Conservation (phyloP, 208 protist genomes). For the Trypanosoma conorhini region DNA sequence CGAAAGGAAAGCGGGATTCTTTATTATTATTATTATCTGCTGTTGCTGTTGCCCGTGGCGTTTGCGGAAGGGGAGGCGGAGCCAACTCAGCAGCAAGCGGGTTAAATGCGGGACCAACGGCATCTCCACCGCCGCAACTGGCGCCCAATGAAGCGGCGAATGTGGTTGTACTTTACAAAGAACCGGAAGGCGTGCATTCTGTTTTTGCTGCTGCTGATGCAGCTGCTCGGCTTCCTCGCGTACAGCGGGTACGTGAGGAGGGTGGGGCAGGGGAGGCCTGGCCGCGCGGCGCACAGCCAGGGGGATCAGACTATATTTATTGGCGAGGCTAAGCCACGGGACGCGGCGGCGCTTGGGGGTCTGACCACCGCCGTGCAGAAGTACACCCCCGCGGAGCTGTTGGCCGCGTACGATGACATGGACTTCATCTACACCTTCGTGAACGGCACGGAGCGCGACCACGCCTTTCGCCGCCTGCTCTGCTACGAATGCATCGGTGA, state of each 20-base stretch:
- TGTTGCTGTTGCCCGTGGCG: too few species aligned
- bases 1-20: too few species aligned
- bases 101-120: conserved; percentile 4
- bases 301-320: conserved; percentile 16
- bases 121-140: not conserved
- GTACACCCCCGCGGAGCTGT: conserved; percentile 38
- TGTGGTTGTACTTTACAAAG: not conserved
- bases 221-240: not conserved
- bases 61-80: too few species aligned
- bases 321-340: conserved; percentile 34
- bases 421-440: conserved; percentile 97
- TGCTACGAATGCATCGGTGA: conserved; percentile 7
- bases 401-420: conserved; percentile 40
- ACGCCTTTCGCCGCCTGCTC: conserved; percentile 39
- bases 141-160: not conserved
- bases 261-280: not conserved
- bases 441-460: conserved; percentile 90
- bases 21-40: too few species aligned
- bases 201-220: conserved; percentile 3
- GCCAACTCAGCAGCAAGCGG: too few species aligned
- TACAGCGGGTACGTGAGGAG: not conserved
- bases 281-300: not conserved
- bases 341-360: conserved; percentile 33
- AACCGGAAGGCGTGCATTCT: conserved; percentile 4
- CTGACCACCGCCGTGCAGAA: conserved; percentile 28